These are phyloP conservation scores for Oryza officinalis DNA, from an alignment of 176 grass and related monocot genomes.

Conservation along the genomic window DNA sequence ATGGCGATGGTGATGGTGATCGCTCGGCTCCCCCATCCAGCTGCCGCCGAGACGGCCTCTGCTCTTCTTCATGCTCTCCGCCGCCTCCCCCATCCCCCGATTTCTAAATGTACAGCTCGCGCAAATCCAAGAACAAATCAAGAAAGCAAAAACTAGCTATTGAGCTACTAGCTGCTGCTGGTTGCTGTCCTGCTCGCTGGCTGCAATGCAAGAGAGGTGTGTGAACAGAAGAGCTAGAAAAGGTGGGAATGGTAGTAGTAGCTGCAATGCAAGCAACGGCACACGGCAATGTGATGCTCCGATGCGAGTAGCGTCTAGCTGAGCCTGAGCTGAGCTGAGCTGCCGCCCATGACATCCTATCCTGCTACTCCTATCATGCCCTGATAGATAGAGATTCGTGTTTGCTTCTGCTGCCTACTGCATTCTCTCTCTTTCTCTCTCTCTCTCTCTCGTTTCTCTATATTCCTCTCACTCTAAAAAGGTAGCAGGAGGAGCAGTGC, in stretches of 20 bases:
- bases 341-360: conserved; percentile 22
- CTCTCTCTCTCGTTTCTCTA: neutral
- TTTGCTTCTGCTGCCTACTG: neutral
- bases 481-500: neutral
- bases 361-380: neutral
- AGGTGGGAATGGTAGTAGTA: conserved; percentile 18
- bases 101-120: neutral
- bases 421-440: neutral
- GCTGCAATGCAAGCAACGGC: neutral
- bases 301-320: conserved; percentile 12
- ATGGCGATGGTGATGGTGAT: neutral
- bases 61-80: conserved; percentile 31
- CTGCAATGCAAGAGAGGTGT: neutral
- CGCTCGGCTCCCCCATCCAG: conserved; percentile 34
- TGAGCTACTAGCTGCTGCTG: neutral
- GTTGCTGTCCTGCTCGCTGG: neutral
- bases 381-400: conserved; percentile 12
- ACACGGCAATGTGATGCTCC: conserved; percentile 12
- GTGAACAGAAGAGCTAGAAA: conserved; percentile 31
- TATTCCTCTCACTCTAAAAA: neutral
- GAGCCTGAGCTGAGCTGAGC: neutral
- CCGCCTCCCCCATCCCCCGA: conserved; percentile 18
- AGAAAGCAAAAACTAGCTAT: neutral
- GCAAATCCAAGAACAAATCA: neutral
- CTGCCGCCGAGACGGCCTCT: conserved; percentile 26